Evolutionary conservation across 1,284 basidiomycete species (phyloP), one percentile per base, ranked within the genome.

Genomic region (Irpex rosettiformis): DNA sequence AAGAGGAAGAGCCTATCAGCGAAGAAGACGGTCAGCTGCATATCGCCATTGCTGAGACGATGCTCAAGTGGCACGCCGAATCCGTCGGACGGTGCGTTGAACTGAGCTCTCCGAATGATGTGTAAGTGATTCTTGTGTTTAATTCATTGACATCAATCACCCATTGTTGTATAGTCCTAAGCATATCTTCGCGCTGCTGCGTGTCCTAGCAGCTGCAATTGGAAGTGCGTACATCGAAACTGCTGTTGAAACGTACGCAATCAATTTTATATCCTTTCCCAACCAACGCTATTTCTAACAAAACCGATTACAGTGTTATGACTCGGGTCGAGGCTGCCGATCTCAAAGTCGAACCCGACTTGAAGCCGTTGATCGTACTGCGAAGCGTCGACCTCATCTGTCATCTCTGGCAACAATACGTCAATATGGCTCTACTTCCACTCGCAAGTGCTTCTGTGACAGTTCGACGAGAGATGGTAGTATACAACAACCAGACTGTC

Each of bases 341-440:
- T 68, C 69, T 81, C 16, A 94, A 90, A 69, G 65, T 78, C 13
- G 94, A 96, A 70, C 95, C 95, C 0, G 90, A 83, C 64, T 75
- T 98, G n/a, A 81, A 88, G 52, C 74, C 82, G 1, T 73, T 98
- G 1, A 69, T 75, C 0, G 82, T 92, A 18, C 77, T 99, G 59
- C 84, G 82, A 62, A 80, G 83, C 1, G 85, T 91, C n/a, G 95
- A 97, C 72, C 83, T 97, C 55, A 89, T 97, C 60, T 93, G 91
- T 67, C 92, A 97, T 69, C 82, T 99, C 2, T 98, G 96, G 96
- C 97, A 99, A 72, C 91, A 94, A 71, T 99, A 99, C 73, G 86
- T 94, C 65, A 90, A 90, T 51, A 93, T 93, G 16, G 96, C 96
- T 0, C 75, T 99, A 5, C 79, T 98, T 8, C 96, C 97, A 0